phyloP scores from a whole-genome alignment of 2,329 filamentous ascomycete genomes.

The Aspergillus unguis region DNA sequence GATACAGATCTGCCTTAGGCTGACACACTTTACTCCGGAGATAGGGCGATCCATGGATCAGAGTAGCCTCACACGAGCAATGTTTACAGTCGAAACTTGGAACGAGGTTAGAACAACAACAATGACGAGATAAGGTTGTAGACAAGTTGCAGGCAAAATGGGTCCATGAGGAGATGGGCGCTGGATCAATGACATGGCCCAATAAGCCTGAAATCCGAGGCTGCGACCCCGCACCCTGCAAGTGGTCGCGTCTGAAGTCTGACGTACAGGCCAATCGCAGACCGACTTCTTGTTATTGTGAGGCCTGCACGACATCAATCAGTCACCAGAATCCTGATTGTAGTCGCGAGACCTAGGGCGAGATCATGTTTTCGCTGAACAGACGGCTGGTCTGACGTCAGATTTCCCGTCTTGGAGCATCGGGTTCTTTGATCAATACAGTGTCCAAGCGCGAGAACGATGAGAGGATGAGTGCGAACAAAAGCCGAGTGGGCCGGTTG shows the following conservation, averaged over 20 bases:
- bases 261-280: conserved; percentile 5
- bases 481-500: no score
- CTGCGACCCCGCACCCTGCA: conserved; percentile 17
- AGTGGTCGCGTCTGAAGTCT: conserved; percentile 5
- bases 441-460: not conserved
- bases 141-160: conserved; percentile 17
- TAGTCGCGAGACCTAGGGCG: not conserved
- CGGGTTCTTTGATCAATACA: not conserved
- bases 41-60: conserved; percentile 1
- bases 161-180: conserved; percentile 12
- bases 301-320: conserved; percentile 1
- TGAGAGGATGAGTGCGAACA: not conserved
- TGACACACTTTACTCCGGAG: not conserved
- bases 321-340: not conserved
- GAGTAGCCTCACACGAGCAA: not conserved
- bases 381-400: conserved; percentile 9
- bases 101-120: conserved; percentile 1
- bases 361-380: conserved; percentile 3
- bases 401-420: not conserved
- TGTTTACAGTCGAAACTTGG: not conserved
- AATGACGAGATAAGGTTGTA: conserved; percentile 20
- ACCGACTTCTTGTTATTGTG: not conserved
- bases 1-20: not conserved
- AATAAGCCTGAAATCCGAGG: conserved; percentile 12
- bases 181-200: conserved; percentile 13